Base-by-base conservation (phyloP, 2,329 filamentous ascomycete species). In the Alternaria viburni region DNA sequence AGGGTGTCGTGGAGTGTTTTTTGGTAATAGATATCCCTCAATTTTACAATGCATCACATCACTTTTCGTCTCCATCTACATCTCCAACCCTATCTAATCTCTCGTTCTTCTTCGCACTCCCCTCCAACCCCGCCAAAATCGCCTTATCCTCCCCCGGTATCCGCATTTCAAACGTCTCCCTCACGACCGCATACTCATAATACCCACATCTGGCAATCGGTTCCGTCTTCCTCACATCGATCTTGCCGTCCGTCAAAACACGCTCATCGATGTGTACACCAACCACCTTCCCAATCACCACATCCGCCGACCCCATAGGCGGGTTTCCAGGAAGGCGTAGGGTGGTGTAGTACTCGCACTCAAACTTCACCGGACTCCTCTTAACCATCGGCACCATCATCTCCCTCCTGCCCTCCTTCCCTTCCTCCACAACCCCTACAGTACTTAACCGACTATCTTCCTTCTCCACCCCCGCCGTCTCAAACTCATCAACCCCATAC, bases 131-230 rank as follows among this genome's bases (percentile, higher is more conserved):
- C 12, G 62, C 68, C 47, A 69, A 25, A 12, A 71, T 49, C 54
- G 57, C 65, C 43, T 67, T 67, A 57, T 77, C 70, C 44, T 71
- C 77, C 51, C 77, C 83, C 4, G 84, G 84, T 62, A 85, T 82
- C 5, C 80, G 75, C 87, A 89, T 89, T 52, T 89, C 86, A 76
- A 89, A 89, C 1, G 85, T 84, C 21, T 86, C 83, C 55, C 79
- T 78, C 3, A 89, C 80, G 11, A 86, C 85, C 2, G 84, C 80
- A 77, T 89, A 89, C 72, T 89, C 81, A 69, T 85, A 86, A 72
- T 89, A 89, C 15, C 87, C 87, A 70, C 84, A 88, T 25, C 88
- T 77, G 7, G 87, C 88, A 76, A 89, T 89, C 5, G 87, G 87
- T 77, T 83, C 79, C 21, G 85, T 87, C 77, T 88, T 88, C 3